Conservation (phyloP, 768 basidiomycete species). For the Lactifluus rugatus region DNA sequence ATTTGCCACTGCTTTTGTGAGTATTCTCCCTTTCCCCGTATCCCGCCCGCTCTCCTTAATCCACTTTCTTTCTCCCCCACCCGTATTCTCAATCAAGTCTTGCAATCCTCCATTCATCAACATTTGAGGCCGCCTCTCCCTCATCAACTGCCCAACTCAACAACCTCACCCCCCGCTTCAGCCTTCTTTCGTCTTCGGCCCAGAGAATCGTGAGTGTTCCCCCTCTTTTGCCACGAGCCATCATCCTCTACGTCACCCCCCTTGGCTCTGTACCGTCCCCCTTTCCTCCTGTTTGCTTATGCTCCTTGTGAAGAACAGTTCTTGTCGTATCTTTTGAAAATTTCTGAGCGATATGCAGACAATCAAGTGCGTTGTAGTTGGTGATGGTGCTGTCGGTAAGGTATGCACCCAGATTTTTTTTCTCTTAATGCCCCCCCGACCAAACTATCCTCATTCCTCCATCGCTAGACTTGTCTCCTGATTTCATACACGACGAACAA, state of each 20-base stretch:
- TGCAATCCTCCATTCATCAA: constrained; percentile 13
- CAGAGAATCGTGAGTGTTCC: constrained; percentile 13
- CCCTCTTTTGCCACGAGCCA: not conserved
- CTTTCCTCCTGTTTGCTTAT: not conserved
- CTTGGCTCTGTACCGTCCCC: not conserved
- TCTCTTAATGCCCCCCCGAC: not conserved
- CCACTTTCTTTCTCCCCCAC: not conserved
- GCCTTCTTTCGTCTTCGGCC: constrained; percentile 6
- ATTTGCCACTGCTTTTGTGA: constrained; percentile 7
- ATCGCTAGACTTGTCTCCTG: constrained; percentile 76
- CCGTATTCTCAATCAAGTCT: constrained; percentile 2
- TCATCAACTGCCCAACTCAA: constrained; percentile 7
- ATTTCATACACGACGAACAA: constrained; percentile 98
- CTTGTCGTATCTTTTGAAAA: constrained; percentile 7
- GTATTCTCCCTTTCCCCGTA: not conserved
- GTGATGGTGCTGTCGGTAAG: constrained; percentile 98
- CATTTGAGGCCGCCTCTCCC: constrained; percentile 3
- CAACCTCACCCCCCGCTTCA: constrained; percentile 13
- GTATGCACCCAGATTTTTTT: constrained; percentile 36
- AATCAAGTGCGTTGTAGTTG: constrained; percentile 95
- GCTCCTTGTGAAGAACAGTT: not conserved
- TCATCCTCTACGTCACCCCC: not conserved
- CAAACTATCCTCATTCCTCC: not conserved
- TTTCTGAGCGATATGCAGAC: constrained; percentile 62
- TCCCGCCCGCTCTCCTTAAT: not conserved